phyloP scores from a whole-genome alignment of 139 green algal species.

The Microglena sp. region DNA sequence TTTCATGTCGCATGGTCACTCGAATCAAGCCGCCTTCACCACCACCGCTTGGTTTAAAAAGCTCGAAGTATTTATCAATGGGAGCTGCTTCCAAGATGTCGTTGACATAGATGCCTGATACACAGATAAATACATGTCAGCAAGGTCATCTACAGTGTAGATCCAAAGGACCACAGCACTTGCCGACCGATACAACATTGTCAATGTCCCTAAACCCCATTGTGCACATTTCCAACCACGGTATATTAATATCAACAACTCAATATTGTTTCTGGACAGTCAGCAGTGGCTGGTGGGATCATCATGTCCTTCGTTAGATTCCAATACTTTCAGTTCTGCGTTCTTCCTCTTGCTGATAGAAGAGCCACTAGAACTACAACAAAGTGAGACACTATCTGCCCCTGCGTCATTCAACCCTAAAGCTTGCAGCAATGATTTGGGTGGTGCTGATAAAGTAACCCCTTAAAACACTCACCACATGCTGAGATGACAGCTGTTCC shows the following conservation, averaged over 20 bases:
- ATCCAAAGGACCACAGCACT: background rate
- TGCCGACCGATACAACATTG: background rate
- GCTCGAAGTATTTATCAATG: slow-evolving; percentile 93
- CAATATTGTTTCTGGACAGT: too few species aligned
- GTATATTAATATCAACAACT: background rate
- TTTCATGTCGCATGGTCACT: too few species aligned
- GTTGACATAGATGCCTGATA: slow-evolving; percentile 75
- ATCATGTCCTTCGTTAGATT: background rate
- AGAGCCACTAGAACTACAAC: background rate
- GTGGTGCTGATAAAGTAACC: background rate
- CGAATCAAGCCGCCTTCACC: slow-evolving; percentile 74
- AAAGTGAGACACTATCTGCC: too few species aligned
- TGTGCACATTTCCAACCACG: background rate
- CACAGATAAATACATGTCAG: too few species aligned
- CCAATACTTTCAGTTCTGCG: slow-evolving; percentile 3
- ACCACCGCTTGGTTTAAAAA: slow-evolving; percentile 75
- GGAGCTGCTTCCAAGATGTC: slow-evolving; percentile 84
- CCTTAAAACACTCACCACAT: slow-evolving; percentile 42
- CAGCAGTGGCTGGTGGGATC: too few species aligned
- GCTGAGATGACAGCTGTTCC: slow-evolving; percentile 66
- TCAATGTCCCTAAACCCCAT: background rate
- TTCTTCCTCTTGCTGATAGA: background rate
- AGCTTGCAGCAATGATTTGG: background rate
- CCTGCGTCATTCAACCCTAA: too few species aligned
- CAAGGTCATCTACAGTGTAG: background rate